A percentile compares a stretch with the other conserved stretches of the same genome.
Evolutionary conservation across 2,329 filamentous ascomycete genomes (phyloP).

Genomic region (Penicillium sp.): DNA sequence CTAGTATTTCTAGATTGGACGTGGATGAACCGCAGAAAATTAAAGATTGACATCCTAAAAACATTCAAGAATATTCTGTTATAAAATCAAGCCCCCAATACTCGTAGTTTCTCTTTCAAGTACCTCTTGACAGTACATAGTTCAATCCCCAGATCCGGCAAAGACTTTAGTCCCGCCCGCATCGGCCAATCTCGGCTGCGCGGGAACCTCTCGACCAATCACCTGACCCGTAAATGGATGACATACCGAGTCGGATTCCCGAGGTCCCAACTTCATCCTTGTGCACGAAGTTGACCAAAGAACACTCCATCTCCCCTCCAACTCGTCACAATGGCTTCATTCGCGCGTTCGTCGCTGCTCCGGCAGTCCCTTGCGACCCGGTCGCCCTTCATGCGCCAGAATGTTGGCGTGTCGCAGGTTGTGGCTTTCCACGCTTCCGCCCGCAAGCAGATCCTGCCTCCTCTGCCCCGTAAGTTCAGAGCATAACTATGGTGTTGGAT

Average conservation of each 20-base stretch:
- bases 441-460: conserved; percentile 74
- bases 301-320: conserved; percentile 17
- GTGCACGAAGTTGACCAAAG: conserved; percentile 17
- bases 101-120: no score
- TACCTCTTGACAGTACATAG: not conserved
- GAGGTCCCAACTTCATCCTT: conserved; percentile 37
- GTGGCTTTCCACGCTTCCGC: conserved; percentile 86
- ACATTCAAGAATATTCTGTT: not conserved
- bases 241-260: conserved; percentile 41
- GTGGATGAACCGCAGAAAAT: not conserved
- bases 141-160: conserved; percentile 2
- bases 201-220: conserved; percentile 37
- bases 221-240: conserved; percentile 37
- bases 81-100: no score
- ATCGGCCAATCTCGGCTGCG: conserved; percentile 43
- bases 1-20: not conserved
- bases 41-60: not conserved
- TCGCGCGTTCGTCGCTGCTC: conserved; percentile 41
- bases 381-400: conserved; percentile 36
- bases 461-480: conserved; percentile 72
- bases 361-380: conserved; percentile 38
- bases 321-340: conserved; percentile 40
- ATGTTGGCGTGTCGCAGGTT: conserved; percentile 51
- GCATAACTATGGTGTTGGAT: not conserved
- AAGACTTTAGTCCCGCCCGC: conserved; percentile 8